Evolutionary conservation across 1,284 basidiomycete genomes (phyloP).

Genomic region (Sporisorium scitamineum): DNA sequence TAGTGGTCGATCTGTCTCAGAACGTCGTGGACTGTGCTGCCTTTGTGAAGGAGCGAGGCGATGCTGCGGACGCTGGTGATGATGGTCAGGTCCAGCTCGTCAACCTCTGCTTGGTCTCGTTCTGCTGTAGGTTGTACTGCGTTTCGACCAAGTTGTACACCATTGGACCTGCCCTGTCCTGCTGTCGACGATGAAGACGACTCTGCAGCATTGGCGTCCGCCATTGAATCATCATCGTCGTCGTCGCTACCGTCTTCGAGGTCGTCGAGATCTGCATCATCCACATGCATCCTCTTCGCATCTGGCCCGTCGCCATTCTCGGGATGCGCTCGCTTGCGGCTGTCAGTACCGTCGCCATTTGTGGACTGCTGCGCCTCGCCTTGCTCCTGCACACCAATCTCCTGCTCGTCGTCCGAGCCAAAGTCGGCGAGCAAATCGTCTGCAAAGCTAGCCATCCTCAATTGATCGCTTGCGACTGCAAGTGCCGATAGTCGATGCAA

Average conservation of each 20-base stretch:
- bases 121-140: slow-evolving; percentile 93
- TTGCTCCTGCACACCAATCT: slow-evolving; percentile 62
- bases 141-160: slow-evolving; percentile 78
- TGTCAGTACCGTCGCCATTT: slow-evolving; percentile 71
- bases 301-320: slow-evolving; percentile 72
- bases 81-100: slow-evolving; percentile 87
- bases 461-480: slow-evolving; percentile 6
- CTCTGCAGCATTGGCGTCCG: slow-evolving; percentile 14
- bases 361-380: slow-evolving; percentile 63
- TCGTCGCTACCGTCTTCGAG: slow-evolving; percentile 45
- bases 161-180: slow-evolving; percentile 6
- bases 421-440: slow-evolving; percentile 90
- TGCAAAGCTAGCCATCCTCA: slow-evolving; percentile 74
- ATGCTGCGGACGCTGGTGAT: slow-evolving; percentile 87
- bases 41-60: slow-evolving; percentile 87
- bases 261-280: slow-evolving; percentile 64
- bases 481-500: background rate
- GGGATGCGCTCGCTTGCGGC: slow-evolving; percentile 35
- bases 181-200: slow-evolving; percentile 16
- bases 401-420: slow-evolving; percentile 71
- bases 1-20: slow-evolving; percentile 84
- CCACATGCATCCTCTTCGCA: slow-evolving; percentile 32
- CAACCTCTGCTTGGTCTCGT: slow-evolving; percentile 89
- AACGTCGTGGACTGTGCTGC: slow-evolving; percentile 81
- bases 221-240: slow-evolving; percentile 19